Evolutionary conservation across 2,329 filamentous ascomycete genomes (phyloP), one percentile per base, ranked within the genome.

Genomic region (Arthrobotrys conoides): DNA sequence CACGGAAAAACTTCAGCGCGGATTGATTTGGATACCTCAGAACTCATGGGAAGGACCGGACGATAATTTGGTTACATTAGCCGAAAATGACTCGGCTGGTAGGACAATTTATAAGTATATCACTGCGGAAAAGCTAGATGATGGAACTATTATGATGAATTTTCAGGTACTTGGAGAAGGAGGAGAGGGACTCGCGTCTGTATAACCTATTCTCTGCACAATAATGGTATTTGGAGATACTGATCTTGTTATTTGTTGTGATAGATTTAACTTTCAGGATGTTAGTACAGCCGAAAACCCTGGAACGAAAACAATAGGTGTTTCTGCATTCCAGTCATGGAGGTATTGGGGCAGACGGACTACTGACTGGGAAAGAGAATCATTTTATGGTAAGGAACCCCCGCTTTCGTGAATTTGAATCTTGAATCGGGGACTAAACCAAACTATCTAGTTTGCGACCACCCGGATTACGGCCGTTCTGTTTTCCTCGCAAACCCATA

Each of bases 401-500:
- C 10, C 46, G n/a, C 9, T 12, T 22, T 49, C 20, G 22, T 6
- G 8, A 16, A 16, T 38, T 27, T 6, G 8, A 16, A 16, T 38
- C 18, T 36, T 48, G 5, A 12, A 9, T 20, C 20, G 46, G 27
- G 46, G 27, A 16, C 27, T 16, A 16, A 68, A 24, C 38, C n/a
- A 16, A 33, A 4, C 27, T 14, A 12, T 22, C 5, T 49, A 77
- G 68, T 63, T n/a, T 77, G 67, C 41, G 63, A 71, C 63, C 68
- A 77, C 41, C 73, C 73, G 1, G 59, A 63, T 22, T 65, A 70
- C 10, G 72, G 73, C 22, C 48, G 59, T 4, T 63, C 53, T 16
- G 9, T 77, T 41, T 77, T 68, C 73, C 46, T 77, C 36, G 49
- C 49, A 24, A 57, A 77, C 36, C 73, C 73, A 5, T 77, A 77